Evolutionary conservation across 164 flowering plant species (phyloP), one percentile per base, ranked within the genome.

Genomic region (Sextonia rubra): DNA sequence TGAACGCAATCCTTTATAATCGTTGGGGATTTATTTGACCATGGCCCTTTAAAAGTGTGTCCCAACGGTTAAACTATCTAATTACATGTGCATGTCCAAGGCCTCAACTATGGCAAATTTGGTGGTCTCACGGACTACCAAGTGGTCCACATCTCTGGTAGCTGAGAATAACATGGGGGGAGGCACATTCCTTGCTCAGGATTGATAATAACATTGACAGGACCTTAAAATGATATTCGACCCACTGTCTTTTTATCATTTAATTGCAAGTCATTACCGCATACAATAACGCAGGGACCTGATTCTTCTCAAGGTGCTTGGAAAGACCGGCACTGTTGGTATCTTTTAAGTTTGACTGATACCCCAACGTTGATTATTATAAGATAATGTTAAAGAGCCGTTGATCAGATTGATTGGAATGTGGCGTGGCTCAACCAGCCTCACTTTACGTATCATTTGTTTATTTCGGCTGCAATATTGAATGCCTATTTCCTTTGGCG

Each of bases 281-380:
- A 18, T n/a, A 20, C 23, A n/a, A 30, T 56, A 32, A 14, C 37
- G 23, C 14, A 24, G 44, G 67, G 47, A 48, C 47, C 11, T 47
- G 47, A 37, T 49, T 64, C 67, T 14, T 44, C 52, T 17, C 15
- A 47, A 24, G 18, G 37, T n/a, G 37, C 30, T 44, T 37, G 25
- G 7, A n/a, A 63, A 29, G n/a, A 37, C 12, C 5, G 47, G 27
- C 8, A 22, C 32, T 3, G 24, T 58, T 23, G 0, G 29, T 71
- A 47, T 71, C 55, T 71, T 71, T 44, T 3, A 71, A 47, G 68
- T 63, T 71, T 64, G 74, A 71, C 63, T 48, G 7, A 1, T 71
- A 4, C 17, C 23, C 4, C n/a, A 17, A 22, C 37, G 23, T 47
- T 47, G 23, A 37, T 44, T 9, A 18, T 2, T 11, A 69, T 8